Conservation (phyloP, 1,139 yeast genomes). For the Nakaseomyces nivariensis region DNA sequence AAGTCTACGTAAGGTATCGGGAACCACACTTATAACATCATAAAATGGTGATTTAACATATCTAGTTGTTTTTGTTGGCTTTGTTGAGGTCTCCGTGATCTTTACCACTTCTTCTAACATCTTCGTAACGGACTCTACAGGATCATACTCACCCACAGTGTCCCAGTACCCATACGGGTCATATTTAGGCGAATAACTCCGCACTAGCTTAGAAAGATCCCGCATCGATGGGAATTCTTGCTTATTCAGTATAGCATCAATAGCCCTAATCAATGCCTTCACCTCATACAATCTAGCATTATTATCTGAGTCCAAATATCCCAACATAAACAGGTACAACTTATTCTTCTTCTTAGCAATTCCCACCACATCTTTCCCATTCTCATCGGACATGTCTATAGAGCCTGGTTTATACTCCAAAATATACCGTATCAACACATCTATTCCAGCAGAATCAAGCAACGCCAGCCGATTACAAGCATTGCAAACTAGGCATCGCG, state of each 20-base stretch:
- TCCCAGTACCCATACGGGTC: constrained; percentile 3
- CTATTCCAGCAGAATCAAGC: background rate
- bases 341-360: background rate
- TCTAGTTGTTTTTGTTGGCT: too few species aligned
- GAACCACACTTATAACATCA: background rate
- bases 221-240: background rate
- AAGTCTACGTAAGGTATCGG: background rate
- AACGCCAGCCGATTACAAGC: constrained; percentile 1
- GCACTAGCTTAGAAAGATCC: constrained; percentile 34
- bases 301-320: background rate
- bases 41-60: background rate
- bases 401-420: background rate
- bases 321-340: background rate
- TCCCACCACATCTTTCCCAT: background rate
- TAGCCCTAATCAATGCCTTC: background rate
- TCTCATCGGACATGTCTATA: background rate
- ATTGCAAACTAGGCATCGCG: constrained; percentile 2
- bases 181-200: background rate
- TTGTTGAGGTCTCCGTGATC: background rate
- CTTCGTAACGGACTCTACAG: constrained; percentile 2
- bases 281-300: background rate
- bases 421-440: background rate
- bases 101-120: background rate
- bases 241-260: background rate
- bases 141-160: background rate